Conservation (phyloP, 176 grass and related monocot genomes). For the Puya raimondii region DNA sequence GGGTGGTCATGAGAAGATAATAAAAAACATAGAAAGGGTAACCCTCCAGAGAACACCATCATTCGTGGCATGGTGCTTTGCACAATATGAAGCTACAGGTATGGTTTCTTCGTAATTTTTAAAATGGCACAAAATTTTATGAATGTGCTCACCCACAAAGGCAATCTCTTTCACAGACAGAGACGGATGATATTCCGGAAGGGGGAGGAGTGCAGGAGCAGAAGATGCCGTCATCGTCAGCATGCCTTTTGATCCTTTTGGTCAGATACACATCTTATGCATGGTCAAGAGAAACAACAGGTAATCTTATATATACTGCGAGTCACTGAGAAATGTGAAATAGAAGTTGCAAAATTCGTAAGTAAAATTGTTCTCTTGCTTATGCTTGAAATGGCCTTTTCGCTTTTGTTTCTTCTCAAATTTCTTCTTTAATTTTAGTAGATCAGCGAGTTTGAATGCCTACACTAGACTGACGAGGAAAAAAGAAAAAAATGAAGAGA, state of each 20-base stretch:
- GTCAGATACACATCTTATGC: slow-evolving; percentile 19
- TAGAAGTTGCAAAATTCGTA: not conserved
- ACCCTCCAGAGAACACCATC: not conserved
- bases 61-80: not conserved
- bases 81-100: not conserved
- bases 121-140: not conserved
- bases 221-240: slow-evolving; percentile 19
- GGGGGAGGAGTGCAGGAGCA: slow-evolving; percentile 18
- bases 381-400: no score
- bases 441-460: no score
- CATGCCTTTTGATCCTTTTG: slow-evolving; percentile 22
- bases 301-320: not conserved
- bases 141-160: slow-evolving; percentile 13
- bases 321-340: not conserved
- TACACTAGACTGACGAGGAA: not conserved
- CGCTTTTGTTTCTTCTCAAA: no score
- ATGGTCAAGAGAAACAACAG: not conserved
- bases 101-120: not conserved
- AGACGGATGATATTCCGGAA: not conserved
- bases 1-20: not conserved
- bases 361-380: not conserved
- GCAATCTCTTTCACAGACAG: slow-evolving; percentile 20
- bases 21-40: not conserved
- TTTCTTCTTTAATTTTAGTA: no score
- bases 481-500: not conserved